phyloP scores from a whole-genome alignment of 1,139 yeast species.

The Candida sanyaensis region DNA sequence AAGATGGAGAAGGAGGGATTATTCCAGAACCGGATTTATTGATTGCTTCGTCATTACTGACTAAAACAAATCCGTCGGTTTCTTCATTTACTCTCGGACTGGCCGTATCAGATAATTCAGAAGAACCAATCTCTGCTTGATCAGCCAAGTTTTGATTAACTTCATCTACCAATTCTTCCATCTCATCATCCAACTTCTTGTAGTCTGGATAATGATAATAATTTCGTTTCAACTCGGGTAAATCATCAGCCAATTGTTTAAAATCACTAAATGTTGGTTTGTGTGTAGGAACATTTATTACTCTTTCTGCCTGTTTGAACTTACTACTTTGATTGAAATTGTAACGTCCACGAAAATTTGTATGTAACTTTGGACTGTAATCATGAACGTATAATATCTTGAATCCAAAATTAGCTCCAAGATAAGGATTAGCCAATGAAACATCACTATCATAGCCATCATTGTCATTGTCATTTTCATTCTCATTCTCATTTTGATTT shows the following conservation, averaged over 20 bases:
- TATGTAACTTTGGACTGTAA: constrained; percentile 9
- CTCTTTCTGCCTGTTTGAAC: constrained; percentile 8
- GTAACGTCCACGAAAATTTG: constrained; percentile 11
- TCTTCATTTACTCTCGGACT: constrained; percentile 9
- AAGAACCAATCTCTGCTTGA: constrained; percentile 3
- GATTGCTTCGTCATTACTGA: constrained; percentile 15
- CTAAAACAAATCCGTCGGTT: constrained; percentile 24
- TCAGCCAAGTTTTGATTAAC: constrained; percentile 11
- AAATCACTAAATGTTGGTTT: constrained; percentile 33
- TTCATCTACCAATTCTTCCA: constrained; percentile 20
- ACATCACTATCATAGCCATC: constrained; percentile 48
- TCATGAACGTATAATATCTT: constrained; percentile 39
- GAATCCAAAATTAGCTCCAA: constrained; percentile 53
- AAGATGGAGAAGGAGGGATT: background rate
- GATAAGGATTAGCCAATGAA: constrained; percentile 54
- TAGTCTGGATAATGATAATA: constrained; percentile 34
- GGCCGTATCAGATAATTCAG: constrained; percentile 12
- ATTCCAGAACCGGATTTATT: background rate
- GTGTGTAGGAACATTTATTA: constrained; percentile 30
- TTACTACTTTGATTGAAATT: constrained; percentile 7
- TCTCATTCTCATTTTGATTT: background rate
- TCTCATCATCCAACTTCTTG: constrained; percentile 18
- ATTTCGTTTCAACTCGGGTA: constrained; percentile 30
- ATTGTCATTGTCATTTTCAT: constrained; percentile 16
- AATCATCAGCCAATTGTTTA: constrained; percentile 26